A percentile compares a stretch with the other conserved stretches of the same genome.
These are phyloP conservation scores for Cucurbita pepo DNA, from an alignment of 306 rosid genomes.

Conservation along the genomic window DNA sequence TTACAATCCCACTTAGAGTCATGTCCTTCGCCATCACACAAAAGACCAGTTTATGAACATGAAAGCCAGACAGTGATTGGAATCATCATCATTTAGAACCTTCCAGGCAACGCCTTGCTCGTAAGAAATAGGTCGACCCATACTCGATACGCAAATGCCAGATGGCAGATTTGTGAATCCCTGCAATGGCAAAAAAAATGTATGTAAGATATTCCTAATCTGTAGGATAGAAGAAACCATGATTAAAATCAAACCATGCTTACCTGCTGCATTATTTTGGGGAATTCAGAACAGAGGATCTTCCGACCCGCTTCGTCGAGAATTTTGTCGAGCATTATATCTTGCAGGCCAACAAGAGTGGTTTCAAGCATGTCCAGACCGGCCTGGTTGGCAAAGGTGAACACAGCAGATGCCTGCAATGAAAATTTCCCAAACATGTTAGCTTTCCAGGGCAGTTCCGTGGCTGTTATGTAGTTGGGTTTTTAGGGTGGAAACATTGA, in stretches of 20 bases:
- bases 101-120: conserved; percentile 93
- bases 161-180: conserved; percentile 71
- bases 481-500: neutral
- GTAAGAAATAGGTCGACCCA: conserved; percentile 79
- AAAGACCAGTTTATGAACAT: conserved; percentile 96
- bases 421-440: neutral
- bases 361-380: conserved; percentile 98
- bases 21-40: conserved; percentile 23
- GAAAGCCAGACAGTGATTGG: conserved; percentile 87
- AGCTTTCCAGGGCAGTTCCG: neutral
- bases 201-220: neutral
- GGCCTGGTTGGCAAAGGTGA: conserved; percentile 92
- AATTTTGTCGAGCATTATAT: conserved; percentile 86
- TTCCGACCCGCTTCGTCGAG: conserved; percentile 80
- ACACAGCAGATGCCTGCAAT: conserved; percentile 76
- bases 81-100: conserved; percentile 72
- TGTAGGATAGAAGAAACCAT: neutral
- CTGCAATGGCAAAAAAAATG: conserved; percentile 18
- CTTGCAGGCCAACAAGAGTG: conserved; percentile 89
- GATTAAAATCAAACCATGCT: neutral
- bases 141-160: conserved; percentile 74
- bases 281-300: conserved; percentile 71
- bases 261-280: conserved; percentile 98
- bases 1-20: neutral
- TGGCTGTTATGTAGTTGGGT: neutral